A percentile compares a stretch with the other conserved stretches of the same genome.
Evolutionary conservation across 2,329 filamentous ascomycete genomes (phyloP).

Genomic region (Claviceps digitariae): DNA sequence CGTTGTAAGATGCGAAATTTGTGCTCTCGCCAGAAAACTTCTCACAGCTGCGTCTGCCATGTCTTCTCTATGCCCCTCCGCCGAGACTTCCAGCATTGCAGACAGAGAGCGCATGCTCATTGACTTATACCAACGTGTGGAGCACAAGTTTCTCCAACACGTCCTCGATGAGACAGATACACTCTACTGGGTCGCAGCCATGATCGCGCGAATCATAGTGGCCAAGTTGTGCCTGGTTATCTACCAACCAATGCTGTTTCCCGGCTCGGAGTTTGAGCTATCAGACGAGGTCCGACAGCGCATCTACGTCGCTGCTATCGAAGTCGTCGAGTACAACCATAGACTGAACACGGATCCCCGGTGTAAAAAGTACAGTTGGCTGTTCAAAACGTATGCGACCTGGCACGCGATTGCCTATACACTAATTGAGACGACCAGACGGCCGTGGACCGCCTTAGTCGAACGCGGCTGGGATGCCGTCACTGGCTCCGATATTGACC

Average conservation of each 20-base stretch:
- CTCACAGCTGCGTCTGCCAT: slow-evolving; percentile 21
- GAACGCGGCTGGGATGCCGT: slow-evolving; percentile 38
- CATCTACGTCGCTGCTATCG: slow-evolving; percentile 57
- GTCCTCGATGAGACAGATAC: slow-evolving; percentile 34
- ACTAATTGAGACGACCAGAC: slow-evolving; percentile 30
- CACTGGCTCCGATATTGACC: slow-evolving; percentile 24
- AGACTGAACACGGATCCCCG: slow-evolving; percentile 47
- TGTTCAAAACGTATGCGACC: slow-evolving; percentile 36
- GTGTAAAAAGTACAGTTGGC: slow-evolving; percentile 33
- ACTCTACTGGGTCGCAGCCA: slow-evolving; percentile 55
- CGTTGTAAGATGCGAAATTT: slow-evolving; percentile 39
- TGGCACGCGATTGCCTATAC: slow-evolving; percentile 38
- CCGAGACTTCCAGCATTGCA: slow-evolving; percentile 16
- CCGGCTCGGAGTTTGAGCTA: slow-evolving; percentile 40
- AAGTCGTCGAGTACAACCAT: slow-evolving; percentile 57
- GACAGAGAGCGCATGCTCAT: slow-evolving; percentile 34
- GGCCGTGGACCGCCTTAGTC: slow-evolving; percentile 34
- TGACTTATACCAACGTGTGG: slow-evolving; percentile 37
- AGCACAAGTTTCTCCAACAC: slow-evolving; percentile 39
- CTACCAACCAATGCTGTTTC: slow-evolving; percentile 58
- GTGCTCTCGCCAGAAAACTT: slow-evolving; percentile 23
- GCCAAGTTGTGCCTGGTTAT: slow-evolving; percentile 67
- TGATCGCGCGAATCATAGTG: slow-evolving; percentile 56
- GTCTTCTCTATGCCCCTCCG: slow-evolving; percentile 16
- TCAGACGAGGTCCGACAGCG: slow-evolving; percentile 52